Conservation (phyloP, 371 early-diverging fungal species). For the Apophysomyces sp. region DNA sequence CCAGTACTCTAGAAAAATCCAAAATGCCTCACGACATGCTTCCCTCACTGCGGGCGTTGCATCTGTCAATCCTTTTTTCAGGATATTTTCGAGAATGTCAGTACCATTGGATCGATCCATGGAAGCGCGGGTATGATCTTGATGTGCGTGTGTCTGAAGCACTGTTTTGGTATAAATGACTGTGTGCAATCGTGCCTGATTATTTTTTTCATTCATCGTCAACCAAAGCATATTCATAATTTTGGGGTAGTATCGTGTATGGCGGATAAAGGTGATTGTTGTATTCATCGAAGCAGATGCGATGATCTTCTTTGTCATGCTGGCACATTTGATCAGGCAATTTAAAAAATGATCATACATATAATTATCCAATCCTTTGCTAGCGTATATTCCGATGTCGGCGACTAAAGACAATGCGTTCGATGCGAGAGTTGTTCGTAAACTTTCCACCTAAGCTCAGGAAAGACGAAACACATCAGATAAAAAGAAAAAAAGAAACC, state of each 20-base stretch:
- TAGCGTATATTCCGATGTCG: conserved; percentile 41
- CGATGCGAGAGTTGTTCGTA: conserved; percentile 46
- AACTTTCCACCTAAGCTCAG: conserved; percentile 38
- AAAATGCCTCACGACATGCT: conserved; percentile 42
- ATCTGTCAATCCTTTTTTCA: conserved; percentile 43
- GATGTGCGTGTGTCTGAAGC: conserved; percentile 38
- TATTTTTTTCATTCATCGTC: conserved; percentile 46
- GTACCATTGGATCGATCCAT: conserved; percentile 38
- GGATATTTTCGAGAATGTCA: conserved; percentile 31
- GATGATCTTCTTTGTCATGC: conserved; percentile 40
- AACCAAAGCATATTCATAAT: conserved; percentile 31
- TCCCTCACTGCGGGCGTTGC: conserved; percentile 45
- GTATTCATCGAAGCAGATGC: conserved; percentile 30
- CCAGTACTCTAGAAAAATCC: conserved; percentile 47
- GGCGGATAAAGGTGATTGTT: conserved; percentile 32
- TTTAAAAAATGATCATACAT: conserved; percentile 37
- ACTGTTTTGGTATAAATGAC: conserved; percentile 33
- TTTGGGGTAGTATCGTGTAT: conserved; percentile 40
- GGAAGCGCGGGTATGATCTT: conserved; percentile 27
- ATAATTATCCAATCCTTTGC: conserved; percentile 35
- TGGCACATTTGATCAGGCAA: conserved; percentile 39
- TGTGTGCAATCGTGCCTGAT: conserved; percentile 40
- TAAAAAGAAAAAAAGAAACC: neutral
- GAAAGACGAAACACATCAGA: neutral
- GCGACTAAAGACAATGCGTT: conserved; percentile 32